These are phyloP conservation scores for Xylariaceae sp. DNA, from an alignment of 2,329 filamentous ascomycete species.

Conservation along the genomic window DNA sequence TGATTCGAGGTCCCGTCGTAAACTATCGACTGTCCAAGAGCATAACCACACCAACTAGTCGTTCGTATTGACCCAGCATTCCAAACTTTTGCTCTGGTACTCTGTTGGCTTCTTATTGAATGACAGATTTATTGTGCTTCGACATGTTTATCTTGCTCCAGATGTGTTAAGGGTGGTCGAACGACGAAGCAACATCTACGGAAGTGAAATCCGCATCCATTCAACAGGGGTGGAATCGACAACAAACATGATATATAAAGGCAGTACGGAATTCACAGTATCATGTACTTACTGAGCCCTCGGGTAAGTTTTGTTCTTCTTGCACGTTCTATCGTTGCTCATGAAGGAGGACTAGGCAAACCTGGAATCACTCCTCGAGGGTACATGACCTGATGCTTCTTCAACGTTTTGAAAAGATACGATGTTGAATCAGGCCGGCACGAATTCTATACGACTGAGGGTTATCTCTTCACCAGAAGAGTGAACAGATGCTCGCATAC, in stretches of 20 bases:
- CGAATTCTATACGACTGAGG: background rate
- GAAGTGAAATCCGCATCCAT: background rate
- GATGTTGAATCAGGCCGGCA: background rate
- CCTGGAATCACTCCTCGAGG: background rate
- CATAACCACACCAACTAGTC: background rate
- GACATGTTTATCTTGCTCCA: background rate
- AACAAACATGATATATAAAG: background rate
- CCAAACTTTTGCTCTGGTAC: background rate
- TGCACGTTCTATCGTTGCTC: background rate
- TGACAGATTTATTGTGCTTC: background rate
- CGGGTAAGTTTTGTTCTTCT: no score
- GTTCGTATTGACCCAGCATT: background rate
- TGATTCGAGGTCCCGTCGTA: background rate
- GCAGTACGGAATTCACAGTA: no score
- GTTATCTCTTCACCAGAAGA: background rate
- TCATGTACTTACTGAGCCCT: no score
- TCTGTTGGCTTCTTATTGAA: background rate
- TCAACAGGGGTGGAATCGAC: background rate
- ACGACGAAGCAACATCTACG: background rate
- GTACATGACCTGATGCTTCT: background rate
- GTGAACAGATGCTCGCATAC: background rate
- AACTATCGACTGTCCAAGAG: background rate
- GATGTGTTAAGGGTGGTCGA: background rate
- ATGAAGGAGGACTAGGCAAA: no score
- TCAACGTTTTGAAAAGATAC: background rate